Percentiles rank a stretch among this genome's conserved stretches.
phyloP scores from a whole-genome alignment of 2,329 filamentous ascomycete genomes.

The Byssoonygena ceratinophila region DNA sequence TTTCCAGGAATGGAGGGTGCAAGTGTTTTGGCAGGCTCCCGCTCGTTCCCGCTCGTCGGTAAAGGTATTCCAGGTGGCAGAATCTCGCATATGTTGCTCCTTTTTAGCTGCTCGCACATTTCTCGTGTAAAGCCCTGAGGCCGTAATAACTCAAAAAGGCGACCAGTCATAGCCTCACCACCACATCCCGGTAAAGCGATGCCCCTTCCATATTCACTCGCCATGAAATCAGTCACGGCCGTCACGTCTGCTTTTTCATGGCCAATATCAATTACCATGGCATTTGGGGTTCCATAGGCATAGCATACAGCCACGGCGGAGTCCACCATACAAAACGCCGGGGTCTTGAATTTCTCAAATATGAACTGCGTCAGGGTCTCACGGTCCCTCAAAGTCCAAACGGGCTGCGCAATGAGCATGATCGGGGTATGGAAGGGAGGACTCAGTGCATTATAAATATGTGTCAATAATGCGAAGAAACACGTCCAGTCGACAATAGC shows the following conservation, averaged over 20 bases:
- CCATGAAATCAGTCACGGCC: conserved; percentile 70
- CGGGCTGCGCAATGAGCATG: conserved; percentile 76
- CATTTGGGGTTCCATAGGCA: conserved; percentile 69
- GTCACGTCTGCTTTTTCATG: conserved; percentile 88
- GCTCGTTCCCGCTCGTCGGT: conserved; percentile 43
- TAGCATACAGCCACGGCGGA: conserved; percentile 70
- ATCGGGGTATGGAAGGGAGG: conserved; percentile 92
- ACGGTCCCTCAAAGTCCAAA: conserved; percentile 79
- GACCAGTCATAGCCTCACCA: conserved; percentile 74
- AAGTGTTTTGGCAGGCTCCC: conserved; percentile 27
- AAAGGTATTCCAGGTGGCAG: conserved; percentile 45
- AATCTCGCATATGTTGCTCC: conserved; percentile 53
- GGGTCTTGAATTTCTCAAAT: conserved; percentile 94
- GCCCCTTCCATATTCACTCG: conserved; percentile 58
- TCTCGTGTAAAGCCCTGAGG: conserved; percentile 48
- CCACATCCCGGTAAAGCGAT: conserved; percentile 58
- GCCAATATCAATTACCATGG: conserved; percentile 84
- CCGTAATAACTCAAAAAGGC: conserved; percentile 56
- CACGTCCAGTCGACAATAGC: conserved; percentile 82
- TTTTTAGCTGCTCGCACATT: conserved; percentile 57
- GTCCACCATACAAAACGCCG: conserved; percentile 82
- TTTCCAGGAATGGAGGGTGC: conserved; percentile 45
- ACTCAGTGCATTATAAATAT: conserved; percentile 80
- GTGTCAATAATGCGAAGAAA: conserved; percentile 84
- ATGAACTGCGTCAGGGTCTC: conserved; percentile 86